Base-by-base conservation (phyloP, 208 protist species). In the Trypanosoma brucei region DNA sequence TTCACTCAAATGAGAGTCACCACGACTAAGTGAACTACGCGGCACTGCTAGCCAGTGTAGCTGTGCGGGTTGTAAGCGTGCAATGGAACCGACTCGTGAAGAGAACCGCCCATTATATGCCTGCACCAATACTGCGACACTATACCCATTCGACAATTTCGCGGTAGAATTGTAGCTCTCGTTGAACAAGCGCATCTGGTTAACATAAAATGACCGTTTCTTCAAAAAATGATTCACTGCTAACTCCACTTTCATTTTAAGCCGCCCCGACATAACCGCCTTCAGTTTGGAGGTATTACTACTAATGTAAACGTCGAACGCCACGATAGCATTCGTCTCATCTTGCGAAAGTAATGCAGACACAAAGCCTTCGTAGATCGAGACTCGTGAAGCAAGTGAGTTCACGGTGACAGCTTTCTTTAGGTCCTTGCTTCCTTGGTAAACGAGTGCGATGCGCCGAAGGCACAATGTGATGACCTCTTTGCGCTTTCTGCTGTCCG, bases 321-420 rank as follows among this genome's bases (percentile, higher is more conserved):
- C 65, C 2, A 48, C 59, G 22, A 74, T 65, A 3, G 70, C 80
- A 45, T 78, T 65, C 4, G 34, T 35, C 14, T 72, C 66, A 50
- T 88, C 76, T 11, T 59, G 48, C 13, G 36, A 35, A 14, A 84
- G 72, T 7, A 94, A 66, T 5, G 72, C 51, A 51, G 71, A 61
- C 7, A 63, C 55, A 53, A 94, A 84, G n/a, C 74, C 74, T 39
- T 94, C 72, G 71, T 90, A 90, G 9, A 94, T 70, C 34, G 84
- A 90, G 38, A 90, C 70, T 33, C 88, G 84, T 69, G 81, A 76
- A 22, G 80, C 87, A 53, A 94, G 67, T 14, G 84, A 88, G 59
- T 77, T 68, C 58, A 78, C 65, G 31, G 78, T 69, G 46, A 94
- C 73, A 22, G 88, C 82, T 71, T 86, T 89, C 35, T 71, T 76